Evolutionary conservation across 148 eudicot species (phyloP).

Genomic region (Euryodendron excelsum): DNA sequence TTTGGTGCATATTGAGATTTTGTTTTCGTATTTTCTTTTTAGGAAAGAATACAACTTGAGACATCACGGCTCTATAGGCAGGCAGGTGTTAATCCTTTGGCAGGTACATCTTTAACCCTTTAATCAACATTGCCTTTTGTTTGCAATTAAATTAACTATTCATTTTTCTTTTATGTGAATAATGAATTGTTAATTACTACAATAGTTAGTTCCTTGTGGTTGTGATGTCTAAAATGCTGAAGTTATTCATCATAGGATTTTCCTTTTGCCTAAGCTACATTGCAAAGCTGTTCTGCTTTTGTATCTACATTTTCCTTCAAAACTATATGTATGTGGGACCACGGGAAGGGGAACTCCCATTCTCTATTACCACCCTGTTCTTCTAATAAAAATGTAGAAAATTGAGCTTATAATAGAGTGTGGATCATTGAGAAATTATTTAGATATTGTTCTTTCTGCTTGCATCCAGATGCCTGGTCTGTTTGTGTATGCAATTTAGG

Average conservation of each 20-base stretch:
- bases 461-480: too few relatives aligned
- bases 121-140: neutral
- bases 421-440: too few relatives aligned
- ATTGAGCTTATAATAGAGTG: neutral
- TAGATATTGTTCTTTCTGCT: too few relatives aligned
- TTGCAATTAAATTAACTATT: neutral
- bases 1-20: neutral
- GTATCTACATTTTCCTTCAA: neutral
- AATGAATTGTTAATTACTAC: neutral
- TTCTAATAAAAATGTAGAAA: neutral
- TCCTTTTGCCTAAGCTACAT: neutral
- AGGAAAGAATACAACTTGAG: conserved; percentile 98
- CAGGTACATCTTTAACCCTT: conserved; percentile 49
- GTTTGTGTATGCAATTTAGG: too few relatives aligned
- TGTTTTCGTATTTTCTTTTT: conserved; percentile 15
- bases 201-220: neutral
- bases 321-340: neutral
- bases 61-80: conserved; percentile 88
- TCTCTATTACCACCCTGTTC: neutral
- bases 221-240: conserved; percentile 3
- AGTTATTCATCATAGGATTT: conserved; percentile 4
- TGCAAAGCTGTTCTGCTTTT: neutral
- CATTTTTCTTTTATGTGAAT: conserved; percentile 6
- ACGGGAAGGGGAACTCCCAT: neutral
- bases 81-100: conserved; percentile 98